A percentile compares a stretch with the other conserved stretches of the same genome.
Evolutionary conservation across 768 basidiomycete genomes (phyloP).

Genomic region (Phaeotremella skinneri): DNA sequence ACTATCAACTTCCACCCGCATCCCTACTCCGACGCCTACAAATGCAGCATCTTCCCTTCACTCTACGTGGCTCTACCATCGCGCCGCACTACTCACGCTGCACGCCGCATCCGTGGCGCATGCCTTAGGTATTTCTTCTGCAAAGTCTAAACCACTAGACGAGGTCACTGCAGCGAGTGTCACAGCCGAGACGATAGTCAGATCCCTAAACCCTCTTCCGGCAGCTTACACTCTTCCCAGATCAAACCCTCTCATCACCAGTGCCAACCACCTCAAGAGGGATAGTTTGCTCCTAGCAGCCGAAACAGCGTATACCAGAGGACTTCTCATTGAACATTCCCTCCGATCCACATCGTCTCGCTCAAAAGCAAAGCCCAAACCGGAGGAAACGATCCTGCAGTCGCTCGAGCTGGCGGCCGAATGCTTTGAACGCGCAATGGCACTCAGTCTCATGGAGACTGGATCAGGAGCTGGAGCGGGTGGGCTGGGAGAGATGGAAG

Average conservation of each 20-base stretch:
- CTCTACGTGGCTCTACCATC: slow-evolving; percentile 37
- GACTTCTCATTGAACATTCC: slow-evolving; percentile 31
- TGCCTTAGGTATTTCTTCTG: slow-evolving; percentile 24
- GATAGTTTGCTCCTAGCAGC: slow-evolving; percentile 41
- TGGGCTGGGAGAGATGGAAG: slow-evolving; percentile 24
- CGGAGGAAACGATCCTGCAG: slow-evolving; percentile 11
- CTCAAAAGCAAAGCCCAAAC: not conserved
- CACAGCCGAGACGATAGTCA: slow-evolving; percentile 14
- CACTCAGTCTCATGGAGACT: slow-evolving; percentile 27
- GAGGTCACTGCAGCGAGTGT: slow-evolving; percentile 15
- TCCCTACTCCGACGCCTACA: slow-evolving; percentile 14
- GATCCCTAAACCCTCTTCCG: slow-evolving; percentile 10
- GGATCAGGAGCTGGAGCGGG: slow-evolving; percentile 12
- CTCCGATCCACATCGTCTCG: not conserved
- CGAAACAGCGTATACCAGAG: slow-evolving; percentile 36
- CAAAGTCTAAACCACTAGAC: slow-evolving; percentile 13
- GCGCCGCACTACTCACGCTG: slow-evolving; percentile 33
- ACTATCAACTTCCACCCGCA: not conserved
- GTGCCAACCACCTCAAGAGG: slow-evolving; percentile 30
- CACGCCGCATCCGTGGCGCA: slow-evolving; percentile 40
- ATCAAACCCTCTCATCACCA: slow-evolving; percentile 15
- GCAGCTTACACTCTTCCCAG: slow-evolving; percentile 9
- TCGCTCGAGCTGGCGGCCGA: slow-evolving; percentile 35
- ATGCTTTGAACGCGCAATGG: slow-evolving; percentile 44
- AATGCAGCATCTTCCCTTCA: slow-evolving; percentile 33